Conservation (phyloP, 345 rosid genomes). For the Eutrema heterophyllum region DNA sequence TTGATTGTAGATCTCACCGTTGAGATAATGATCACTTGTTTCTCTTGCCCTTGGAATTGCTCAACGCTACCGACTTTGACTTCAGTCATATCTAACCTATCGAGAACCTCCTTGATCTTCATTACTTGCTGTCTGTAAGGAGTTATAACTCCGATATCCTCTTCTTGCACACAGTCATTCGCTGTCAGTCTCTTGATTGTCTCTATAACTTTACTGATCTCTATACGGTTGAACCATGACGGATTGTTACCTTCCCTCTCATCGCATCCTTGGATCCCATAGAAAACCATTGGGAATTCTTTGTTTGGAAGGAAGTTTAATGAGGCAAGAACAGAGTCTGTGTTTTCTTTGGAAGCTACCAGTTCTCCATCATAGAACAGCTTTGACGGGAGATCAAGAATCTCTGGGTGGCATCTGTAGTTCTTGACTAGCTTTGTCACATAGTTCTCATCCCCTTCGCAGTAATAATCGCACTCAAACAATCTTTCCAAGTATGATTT, state of each 20-base stretch:
- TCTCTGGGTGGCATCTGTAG: conserved; percentile 79
- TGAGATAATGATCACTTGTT: conserved; percentile 68
- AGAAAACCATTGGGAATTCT: conserved; percentile 73
- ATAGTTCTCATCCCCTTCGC: conserved; percentile 51
- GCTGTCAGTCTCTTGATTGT: conserved; percentile 45
- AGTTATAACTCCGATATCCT: conserved; percentile 78
- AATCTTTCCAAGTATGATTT: conserved; percentile 84
- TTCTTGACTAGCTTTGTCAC: conserved; percentile 68
- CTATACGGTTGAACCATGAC: conserved; percentile 91
- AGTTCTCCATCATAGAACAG: conserved; percentile 75
- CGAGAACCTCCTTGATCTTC: conserved; percentile 67
- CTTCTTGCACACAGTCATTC: conserved; percentile 44
- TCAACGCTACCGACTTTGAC: conserved; percentile 93
- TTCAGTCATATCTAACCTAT: conserved; percentile 51
- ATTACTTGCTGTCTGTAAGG: conserved; percentile 91
- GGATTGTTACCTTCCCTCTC: conserved; percentile 96
- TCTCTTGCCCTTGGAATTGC: conserved; percentile 97
- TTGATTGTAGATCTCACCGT: conserved; percentile 84
- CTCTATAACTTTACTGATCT: conserved; percentile 83
- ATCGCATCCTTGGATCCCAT: conserved; percentile 94
- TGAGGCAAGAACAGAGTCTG: conserved; percentile 32
- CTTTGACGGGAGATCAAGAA: conserved; percentile 76
- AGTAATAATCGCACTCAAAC: conserved; percentile 51
- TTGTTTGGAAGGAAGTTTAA: conserved; percentile 56
- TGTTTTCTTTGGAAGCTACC: conserved; percentile 70